These are phyloP conservation scores for Allantophomopsis lycopodina DNA, from an alignment of 2,329 filamentous ascomycete species.

Conservation along the genomic window DNA sequence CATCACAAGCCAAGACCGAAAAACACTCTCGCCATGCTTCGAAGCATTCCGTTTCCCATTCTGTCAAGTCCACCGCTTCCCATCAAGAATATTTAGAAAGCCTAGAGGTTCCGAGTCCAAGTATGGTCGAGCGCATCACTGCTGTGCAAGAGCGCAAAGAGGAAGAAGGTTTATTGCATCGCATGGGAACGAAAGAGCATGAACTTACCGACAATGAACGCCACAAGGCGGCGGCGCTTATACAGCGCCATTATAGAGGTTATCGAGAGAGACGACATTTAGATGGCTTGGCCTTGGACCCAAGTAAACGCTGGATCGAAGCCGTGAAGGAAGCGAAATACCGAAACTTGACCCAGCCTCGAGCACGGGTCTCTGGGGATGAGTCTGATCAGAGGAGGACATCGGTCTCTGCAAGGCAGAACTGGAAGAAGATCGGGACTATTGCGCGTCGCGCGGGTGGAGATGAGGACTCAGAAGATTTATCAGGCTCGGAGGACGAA, in stretches of 20 bases:
- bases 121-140: conserved; percentile 33
- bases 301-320: conserved; percentile 20
- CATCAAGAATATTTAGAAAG: conserved; percentile 18
- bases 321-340: conserved; percentile 42
- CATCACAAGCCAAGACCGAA: background rate
- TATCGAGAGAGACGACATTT: conserved; percentile 62
- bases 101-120: conserved; percentile 9
- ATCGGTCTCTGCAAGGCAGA: conserved; percentile 35
- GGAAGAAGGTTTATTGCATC: conserved; percentile 11
- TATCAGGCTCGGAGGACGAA: conserved; percentile 7
- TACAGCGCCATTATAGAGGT: conserved; percentile 64
- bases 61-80: background rate
- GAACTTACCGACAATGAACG: conserved; percentile 29
- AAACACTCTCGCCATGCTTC: conserved; percentile 4
- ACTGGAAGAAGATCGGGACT: conserved; percentile 63
- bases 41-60: conserved; percentile 2
- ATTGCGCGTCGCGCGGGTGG: conserved; percentile 61
- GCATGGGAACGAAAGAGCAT: conserved; percentile 14
- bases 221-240: conserved; percentile 36
- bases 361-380: conserved; percentile 11
- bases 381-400: conserved; percentile 2
- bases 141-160: conserved; percentile 28
- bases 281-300: conserved; percentile 44
- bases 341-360: conserved; percentile 32
- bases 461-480: conserved; percentile 34